Base-by-base conservation (phyloP, 441 rosid species). In the Brassica hybrid region DNA sequence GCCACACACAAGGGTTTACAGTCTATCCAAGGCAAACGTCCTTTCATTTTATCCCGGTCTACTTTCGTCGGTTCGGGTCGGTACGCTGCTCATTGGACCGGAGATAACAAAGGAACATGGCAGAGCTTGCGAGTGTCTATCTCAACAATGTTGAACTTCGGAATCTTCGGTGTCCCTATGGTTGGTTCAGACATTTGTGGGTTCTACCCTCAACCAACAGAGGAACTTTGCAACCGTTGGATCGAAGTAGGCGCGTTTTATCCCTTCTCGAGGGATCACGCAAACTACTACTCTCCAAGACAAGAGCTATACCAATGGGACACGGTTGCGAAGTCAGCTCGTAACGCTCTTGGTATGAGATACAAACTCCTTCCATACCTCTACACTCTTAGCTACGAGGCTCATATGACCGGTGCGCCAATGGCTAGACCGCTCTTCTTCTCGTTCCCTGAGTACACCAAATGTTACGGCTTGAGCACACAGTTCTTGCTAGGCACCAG, bases 141-240 rank as follows among this genome's bases (percentile, higher is more conserved):
- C 68, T 87, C 97, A 17, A n/a, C n/a, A n/a, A n/a, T n/a, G n/a
- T n/a, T n/a, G n/a, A n/a, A n/a, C n/a, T n/a, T n/a, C n/a, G n/a
- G 99, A 34, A 83, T 96, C 27, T 96, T 96, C n/a, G 97, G 98
- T 17, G 92, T 96, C 69, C 96, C 98, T 1, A 96, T 94, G 99
- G 99, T 96, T 67, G 98, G 99, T 54, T 83, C 98, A 5, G 97
- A 95, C 69, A 95, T 95, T 58, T 30, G 34, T 30, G 34, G 34
- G 34, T 30, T 30, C 34, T 30, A 30, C 34, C 34, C 34, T 30
- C 34, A 84, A 52, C 94, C 96, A 2, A 90, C 99, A 0, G 98
- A 93, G 77, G 98, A 96, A 87, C 94, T 96, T n/a, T 96, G 99
- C 79, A 96, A 96, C 79, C 93, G 99, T 19, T 96, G 99, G 99